phyloP scores from a whole-genome alignment of 163 green algal species.

The Coccomyxa subellipsoidea region DNA sequence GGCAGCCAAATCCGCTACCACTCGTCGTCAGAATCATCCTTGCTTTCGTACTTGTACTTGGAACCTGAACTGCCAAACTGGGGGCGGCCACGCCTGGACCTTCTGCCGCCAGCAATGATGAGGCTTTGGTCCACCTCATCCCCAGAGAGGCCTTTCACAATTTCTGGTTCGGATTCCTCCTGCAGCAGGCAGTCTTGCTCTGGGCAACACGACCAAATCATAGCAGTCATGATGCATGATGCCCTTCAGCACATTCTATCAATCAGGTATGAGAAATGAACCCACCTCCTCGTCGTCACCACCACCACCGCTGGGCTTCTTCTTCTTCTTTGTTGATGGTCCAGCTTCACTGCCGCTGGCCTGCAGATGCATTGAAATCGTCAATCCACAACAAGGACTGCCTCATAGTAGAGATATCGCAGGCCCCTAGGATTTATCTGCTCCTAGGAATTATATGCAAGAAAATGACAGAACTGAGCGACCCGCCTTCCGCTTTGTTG shows the following conservation, averaged over 20 bases:
- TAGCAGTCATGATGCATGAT: no score
- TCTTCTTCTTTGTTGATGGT: constrained; percentile 20
- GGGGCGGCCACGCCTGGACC: constrained; percentile 31
- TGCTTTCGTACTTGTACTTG: constrained; percentile 13
- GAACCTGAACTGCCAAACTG: neutral
- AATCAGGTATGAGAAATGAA: no score
- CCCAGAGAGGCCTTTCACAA: constrained; percentile 39
- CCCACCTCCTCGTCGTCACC: constrained; percentile 23
- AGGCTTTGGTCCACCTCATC: constrained; percentile 53
- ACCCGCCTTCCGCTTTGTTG: neutral
- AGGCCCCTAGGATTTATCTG: no score
- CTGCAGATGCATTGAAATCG: neutral
- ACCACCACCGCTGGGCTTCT: constrained; percentile 17
- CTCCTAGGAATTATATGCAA: no score
- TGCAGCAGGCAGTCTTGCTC: no score
- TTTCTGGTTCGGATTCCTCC: constrained; percentile 36
- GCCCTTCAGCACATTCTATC: neutral
- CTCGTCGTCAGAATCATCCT: constrained; percentile 23
- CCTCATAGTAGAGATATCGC: no score
- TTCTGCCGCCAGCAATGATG: constrained; percentile 47
- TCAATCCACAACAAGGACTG: no score
- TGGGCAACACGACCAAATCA: no score
- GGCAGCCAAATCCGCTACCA: neutral
- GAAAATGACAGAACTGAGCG: no score
- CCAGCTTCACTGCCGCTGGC: neutral